These are phyloP conservation scores for Hypericum perforatum DNA, from an alignment of 345 rosid species.

Conservation along the genomic window DNA sequence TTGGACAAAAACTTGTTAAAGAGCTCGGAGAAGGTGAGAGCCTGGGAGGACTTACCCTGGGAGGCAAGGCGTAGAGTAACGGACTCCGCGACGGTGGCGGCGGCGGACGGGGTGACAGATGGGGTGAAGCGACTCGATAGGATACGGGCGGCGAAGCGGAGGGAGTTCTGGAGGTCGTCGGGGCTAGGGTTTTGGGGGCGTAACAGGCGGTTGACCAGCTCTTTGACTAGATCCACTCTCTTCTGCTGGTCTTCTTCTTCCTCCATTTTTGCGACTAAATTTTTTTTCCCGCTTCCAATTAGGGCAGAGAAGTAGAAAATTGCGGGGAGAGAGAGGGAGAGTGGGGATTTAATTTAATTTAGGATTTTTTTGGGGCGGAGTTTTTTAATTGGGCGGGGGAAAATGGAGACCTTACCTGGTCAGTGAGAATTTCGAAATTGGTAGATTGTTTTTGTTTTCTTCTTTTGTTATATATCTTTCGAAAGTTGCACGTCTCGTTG, in stretches of 20 bases:
- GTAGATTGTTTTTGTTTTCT: neutral
- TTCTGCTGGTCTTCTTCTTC: conserved; percentile 84
- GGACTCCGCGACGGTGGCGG: conserved; percentile 78
- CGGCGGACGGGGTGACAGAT: conserved; percentile 65
- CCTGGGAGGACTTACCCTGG: conserved; percentile 79
- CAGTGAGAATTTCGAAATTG: neutral
- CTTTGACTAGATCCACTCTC: conserved; percentile 68
- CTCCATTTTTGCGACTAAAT: conserved; percentile 51
- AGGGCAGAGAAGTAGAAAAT: neutral
- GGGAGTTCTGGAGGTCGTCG: conserved; percentile 40
- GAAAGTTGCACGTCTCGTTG: too few species aligned
- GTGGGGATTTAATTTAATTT: too few species aligned
- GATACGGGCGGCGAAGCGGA: conserved; percentile 74
- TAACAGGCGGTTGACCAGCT: conserved; percentile 63
- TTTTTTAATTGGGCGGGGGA: conserved; percentile 17
- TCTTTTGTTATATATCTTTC: neutral
- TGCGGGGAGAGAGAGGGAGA: neutral
- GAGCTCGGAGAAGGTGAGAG: conserved; percentile 77
- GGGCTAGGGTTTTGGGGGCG: conserved; percentile 31
- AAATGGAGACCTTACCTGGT: neutral
- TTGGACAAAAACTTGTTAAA: conserved; percentile 73
- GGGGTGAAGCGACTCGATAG: conserved; percentile 83
- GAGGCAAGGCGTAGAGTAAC: conserved; percentile 89
- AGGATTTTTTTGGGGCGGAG: neutral
- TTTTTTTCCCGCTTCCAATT: neutral